Evolutionary conservation across 78 protist species (phyloP), one percentile per base, ranked within the genome.

Genomic region (Tieghemostelium lacteum): DNA sequence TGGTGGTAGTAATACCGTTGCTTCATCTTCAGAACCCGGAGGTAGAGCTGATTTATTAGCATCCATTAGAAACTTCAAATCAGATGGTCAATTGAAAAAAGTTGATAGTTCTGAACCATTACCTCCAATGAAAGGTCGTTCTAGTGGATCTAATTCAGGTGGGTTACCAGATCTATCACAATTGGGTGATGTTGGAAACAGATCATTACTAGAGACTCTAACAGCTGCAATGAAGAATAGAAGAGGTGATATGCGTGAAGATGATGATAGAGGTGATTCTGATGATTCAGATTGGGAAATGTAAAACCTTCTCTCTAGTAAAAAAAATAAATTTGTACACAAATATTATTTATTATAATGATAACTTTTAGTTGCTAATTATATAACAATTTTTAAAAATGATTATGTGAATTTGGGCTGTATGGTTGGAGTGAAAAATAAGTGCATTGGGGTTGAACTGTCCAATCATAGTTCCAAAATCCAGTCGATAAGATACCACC

Each of bases 221-320:
- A 45, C 52, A 6, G 88, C 75, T 12, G 88, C 88, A 24, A 80
- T 80, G 88, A 76, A 49, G 4, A 36, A 22, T 12, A 34, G 88
- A 55, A 52, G 88, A 67, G 58, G 60, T n/a, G 6, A 67, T 40
- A 1, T 80, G 1, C 76, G 75, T 29, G 87, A 77, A 37, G 65
- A 50, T 7, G 66, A 50, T 39, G 76, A 67, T 6, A 75, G 62
- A 14, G 67, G 36, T 37, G 80, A 75, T 22, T 45, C 33, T 22
- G 75, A 69, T 49, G n/a, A 33, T 19, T 54, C 63, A 73, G n/a
- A n/a, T n/a, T n/a, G n/a, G n/a, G n/a, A n/a, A n/a, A n/a, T n/a
- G n/a, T n/a, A n/a, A n/a, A n/a, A n/a, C n/a, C n/a, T n/a, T n/a
- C n/a, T n/a, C n/a, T n/a, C n/a, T n/a, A n/a, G n/a, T n/a, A n/a